Evolutionary conservation across 129 eudicot species (phyloP), one percentile per base, ranked within the genome.

Genomic region (Pittosporum tobira): DNA sequence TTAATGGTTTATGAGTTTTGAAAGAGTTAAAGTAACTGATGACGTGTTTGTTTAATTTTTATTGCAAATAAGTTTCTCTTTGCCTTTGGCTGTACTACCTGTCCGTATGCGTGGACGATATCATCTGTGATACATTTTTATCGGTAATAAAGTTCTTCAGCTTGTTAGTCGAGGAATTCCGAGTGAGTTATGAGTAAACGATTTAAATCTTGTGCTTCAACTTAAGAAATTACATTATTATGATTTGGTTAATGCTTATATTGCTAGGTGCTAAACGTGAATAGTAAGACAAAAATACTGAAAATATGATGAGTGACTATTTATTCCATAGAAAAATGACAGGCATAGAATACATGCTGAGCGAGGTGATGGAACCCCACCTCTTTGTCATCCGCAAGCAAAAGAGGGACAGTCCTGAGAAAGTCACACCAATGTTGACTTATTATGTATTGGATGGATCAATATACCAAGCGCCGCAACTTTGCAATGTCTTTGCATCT

Each of bases 401-500:
- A 60, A 84, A 84, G 77, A 71, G 88, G 69, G 95, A 86, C 57
- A 69, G 81, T 31, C 98, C 96, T 27, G 98, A 91, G 71, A 91
- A 87, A 51, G 94, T 83, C 48, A 86, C 85, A 2, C 94, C 96
- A 31, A 86, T 85, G 95, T 79, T 85, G 27, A 90, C 98, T 1
- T 90, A 90, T 60, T 90, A 90, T 42, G 67, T 90, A 45, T 78
- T 91, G 66, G 96, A 91, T 83, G 98, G 98, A 34, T 91, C 98
- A 34, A 83, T 91, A 49, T 91, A 91, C 69, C 98, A 91, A 72
- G 98, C 90, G 2, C 98, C 98, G 12, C 98, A 91, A 73, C 96
- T 91, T 56, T 87, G 84, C 77, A 91, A 81, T 66, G 96, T 91
- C 43, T 91, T 91, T 69, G 83, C 95, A 11, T 82, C 95, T 61